Base-by-base conservation (phyloP, 257 asterid genomes). In the Prunella vulgaris region DNA sequence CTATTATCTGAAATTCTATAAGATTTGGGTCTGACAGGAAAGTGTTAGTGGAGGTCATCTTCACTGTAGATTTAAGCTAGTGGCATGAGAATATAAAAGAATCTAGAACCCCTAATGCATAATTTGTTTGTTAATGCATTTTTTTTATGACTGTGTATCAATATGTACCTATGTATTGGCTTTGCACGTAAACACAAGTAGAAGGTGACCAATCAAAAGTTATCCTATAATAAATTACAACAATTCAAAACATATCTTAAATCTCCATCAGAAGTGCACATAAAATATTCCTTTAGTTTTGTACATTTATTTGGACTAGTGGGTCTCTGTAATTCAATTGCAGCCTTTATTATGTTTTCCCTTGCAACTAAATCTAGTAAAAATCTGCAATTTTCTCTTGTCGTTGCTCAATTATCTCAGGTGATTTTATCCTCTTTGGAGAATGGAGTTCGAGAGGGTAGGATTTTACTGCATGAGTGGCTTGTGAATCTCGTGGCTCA, bases 401-500 rank as follows among this genome's bases (percentile, higher is more conserved):
- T n/a, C 21, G 53, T 15, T 46, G 53, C 53, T 27, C 17, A 58
- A 56, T 70, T 68, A 75, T 74, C 80, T 73, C 83, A 94, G 99
- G 99, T 94, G 74, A 90, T 94, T 72, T 73, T 84, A 71, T 86
- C 96, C 64, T 90, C 97, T 2, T 79, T 94, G 87, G 97, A 94
- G 82, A 78, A 91, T 66, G 99, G 99, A 15, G 92, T 94, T 77
- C 90, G 99, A 70, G 99, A 91, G 79, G 99, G 87, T 60, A 84
- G 99, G 80, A 76, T 86, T 75, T 81, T 87, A 81, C 89, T 94
- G 62, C 97, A 94, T 20, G 97, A 94, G 83, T 94, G 99, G 99
- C 96, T 94, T 74, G 99, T 94, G 74, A 85, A 89, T 71, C 97
- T 94, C 38, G 86, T 84, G 15, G 96, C 99, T 74, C 99, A 87